Evolutionary conservation across 306 rosid species (phyloP).

Genomic region (Lupinus albus): DNA sequence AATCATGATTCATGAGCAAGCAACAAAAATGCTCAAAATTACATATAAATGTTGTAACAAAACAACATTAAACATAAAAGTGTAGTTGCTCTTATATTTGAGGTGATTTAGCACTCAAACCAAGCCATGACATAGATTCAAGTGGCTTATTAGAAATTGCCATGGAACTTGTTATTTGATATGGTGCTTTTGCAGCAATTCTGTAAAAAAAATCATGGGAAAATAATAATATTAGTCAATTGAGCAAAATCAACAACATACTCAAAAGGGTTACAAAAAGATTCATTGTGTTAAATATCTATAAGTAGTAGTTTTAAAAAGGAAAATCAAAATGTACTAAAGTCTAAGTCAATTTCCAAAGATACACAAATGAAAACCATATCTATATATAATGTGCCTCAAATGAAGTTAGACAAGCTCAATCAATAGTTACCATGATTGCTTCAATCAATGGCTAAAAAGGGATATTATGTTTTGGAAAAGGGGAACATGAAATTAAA

Average conservation of each 20-base stretch:
- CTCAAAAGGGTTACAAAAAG: neutral
- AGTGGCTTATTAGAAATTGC: slow-evolving; percentile 43
- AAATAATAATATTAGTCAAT: slow-evolving; percentile 19
- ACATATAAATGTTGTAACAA: neutral
- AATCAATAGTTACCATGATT: neutral
- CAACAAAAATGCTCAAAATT: slow-evolving; percentile 28
- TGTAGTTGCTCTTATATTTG: slow-evolving; percentile 41
- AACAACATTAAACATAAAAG: too few relatives aligned
- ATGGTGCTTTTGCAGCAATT: slow-evolving; percentile 67
- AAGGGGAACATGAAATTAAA: too few relatives aligned
- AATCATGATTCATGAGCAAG: slow-evolving; percentile 10
- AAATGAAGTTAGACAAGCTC: neutral
- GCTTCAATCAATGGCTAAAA: neutral
- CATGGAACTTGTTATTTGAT: slow-evolving; percentile 48
- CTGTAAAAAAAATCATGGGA: slow-evolving; percentile 49
- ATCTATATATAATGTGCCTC: neutral
- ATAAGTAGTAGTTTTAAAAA: too few relatives aligned
- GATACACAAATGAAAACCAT: neutral
- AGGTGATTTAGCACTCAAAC: slow-evolving; percentile 56
- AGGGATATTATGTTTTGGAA: too few relatives aligned
- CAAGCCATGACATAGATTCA: slow-evolving; percentile 73
- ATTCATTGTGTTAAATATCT: too few relatives aligned
- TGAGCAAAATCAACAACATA: neutral
- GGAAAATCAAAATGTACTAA: too few relatives aligned
- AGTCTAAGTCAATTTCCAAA: neutral